Conservation (phyloP, 305 asterid genomes). For the Fraxinus baroniana region DNA sequence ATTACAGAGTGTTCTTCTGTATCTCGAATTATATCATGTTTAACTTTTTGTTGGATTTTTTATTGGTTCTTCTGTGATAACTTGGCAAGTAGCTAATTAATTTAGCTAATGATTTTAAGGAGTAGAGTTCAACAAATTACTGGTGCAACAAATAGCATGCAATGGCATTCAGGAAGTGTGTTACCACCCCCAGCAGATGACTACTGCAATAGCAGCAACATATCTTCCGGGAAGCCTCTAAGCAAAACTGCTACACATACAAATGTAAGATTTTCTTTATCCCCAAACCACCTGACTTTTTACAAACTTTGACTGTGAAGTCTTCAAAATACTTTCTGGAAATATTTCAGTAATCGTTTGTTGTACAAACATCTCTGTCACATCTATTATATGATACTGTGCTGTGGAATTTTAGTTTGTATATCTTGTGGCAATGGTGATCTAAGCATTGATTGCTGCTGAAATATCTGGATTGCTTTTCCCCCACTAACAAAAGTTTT, state of each 20-base stretch:
- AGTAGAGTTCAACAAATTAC: constrained; percentile 79
- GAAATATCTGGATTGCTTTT: background rate
- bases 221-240: constrained; percentile 55
- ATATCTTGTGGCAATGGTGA: background rate
- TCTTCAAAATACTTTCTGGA: constrained; percentile 6
- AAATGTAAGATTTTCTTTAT: constrained; percentile 55
- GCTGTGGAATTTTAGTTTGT: background rate
- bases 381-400: constrained; percentile 7
- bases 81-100: constrained; percentile 24
- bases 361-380: background rate
- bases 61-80: background rate
- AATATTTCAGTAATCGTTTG: background rate
- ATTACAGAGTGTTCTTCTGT: background rate
- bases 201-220: constrained; percentile 52
- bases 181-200: constrained; percentile 96
- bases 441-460: constrained; percentile 6
- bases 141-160: constrained; percentile 57
- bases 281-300: background rate
- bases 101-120: constrained; percentile 51
- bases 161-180: constrained; percentile 73
- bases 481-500: constrained; percentile 2
- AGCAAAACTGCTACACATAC: constrained; percentile 49
- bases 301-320: background rate
- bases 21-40: background rate
- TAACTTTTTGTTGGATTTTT: background rate